Percentiles rank a stretch among this genome's conserved stretches.
Evolutionary conservation across 768 basidiomycete species (phyloP).

Genomic region (Chalciporus pseudorubinellus): DNA sequence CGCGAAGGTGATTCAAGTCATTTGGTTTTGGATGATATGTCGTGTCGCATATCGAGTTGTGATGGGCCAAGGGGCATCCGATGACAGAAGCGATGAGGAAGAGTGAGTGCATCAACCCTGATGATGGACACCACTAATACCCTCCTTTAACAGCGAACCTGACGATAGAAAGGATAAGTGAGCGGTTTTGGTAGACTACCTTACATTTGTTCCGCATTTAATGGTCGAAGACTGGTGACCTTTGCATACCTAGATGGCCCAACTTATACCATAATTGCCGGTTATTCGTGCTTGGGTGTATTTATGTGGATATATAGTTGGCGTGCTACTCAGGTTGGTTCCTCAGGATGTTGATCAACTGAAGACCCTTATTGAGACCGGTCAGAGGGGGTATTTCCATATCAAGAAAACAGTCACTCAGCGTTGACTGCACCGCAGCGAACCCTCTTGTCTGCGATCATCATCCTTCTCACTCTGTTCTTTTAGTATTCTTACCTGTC

Average conservation of each 20-base stretch:
- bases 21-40: slow-evolving; percentile 89
- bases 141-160: slow-evolving; percentile 11
- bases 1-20: slow-evolving; percentile 60
- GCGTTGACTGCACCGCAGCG: slow-evolving; percentile 12
- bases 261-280: slow-evolving; percentile 30
- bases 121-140: not conserved
- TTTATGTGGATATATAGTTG: not conserved
- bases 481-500: slow-evolving; percentile 3
- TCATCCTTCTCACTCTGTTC: not conserved
- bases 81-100: slow-evolving; percentile 85
- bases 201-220: slow-evolving; percentile 22
- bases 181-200: slow-evolving; percentile 25
- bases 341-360: too few species aligned
- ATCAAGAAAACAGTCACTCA: slow-evolving; percentile 20
- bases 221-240: slow-evolving; percentile 18
- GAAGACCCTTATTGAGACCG: too few species aligned
- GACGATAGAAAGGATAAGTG: slow-evolving; percentile 26
- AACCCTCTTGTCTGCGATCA: slow-evolving; percentile 6
- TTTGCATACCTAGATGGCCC: slow-evolving; percentile 27
- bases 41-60: slow-evolving; percentile 81
- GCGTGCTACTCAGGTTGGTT: too few species aligned
- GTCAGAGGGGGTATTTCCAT: slow-evolving; percentile 24
- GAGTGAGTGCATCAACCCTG: slow-evolving; percentile 37
- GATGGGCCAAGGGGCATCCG: slow-evolving; percentile 72
- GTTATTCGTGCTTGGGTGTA: slow-evolving; percentile 1